Conservation (phyloP, 2,329 filamentous ascomycete species). For the Bipolaris zeicola region DNA sequence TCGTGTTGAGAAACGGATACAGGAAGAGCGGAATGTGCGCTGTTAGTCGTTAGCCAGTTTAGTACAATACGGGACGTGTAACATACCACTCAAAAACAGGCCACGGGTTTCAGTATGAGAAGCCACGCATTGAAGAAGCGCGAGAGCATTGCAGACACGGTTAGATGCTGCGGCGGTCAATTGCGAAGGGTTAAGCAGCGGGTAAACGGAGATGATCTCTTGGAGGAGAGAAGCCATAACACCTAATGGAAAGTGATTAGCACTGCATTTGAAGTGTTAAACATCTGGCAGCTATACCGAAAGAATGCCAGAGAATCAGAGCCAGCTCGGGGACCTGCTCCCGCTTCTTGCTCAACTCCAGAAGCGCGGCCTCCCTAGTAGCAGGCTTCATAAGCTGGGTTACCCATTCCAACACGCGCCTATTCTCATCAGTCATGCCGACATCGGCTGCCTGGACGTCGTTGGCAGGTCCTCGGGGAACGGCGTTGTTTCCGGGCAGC, state of each 20-base stretch:
- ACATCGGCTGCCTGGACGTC: slow-evolving; percentile 47
- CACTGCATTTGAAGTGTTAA: neutral
- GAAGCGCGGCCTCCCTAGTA: slow-evolving; percentile 84
- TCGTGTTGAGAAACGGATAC: slow-evolving; percentile 98
- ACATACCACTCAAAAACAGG: slow-evolving; percentile 84
- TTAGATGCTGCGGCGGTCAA: slow-evolving; percentile 97
- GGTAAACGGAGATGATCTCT: slow-evolving; percentile 99
- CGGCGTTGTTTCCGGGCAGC: slow-evolving; percentile 42
- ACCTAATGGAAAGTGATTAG: slow-evolving; percentile 59
- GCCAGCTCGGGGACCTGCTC: slow-evolving; percentile 97
- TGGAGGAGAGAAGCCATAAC: slow-evolving; percentile 98
- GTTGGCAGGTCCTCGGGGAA: slow-evolving; percentile 47
- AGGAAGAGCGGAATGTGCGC: slow-evolving; percentile 97
- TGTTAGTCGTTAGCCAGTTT: slow-evolving; percentile 48
- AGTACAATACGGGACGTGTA: neutral
- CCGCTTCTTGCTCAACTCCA: slow-evolving; percentile 97
- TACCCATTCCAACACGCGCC: slow-evolving; percentile 89
- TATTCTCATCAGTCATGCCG: slow-evolving; percentile 83
- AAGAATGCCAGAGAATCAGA: slow-evolving; percentile 97
- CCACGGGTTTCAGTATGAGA: slow-evolving; percentile 96
- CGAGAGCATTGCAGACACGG: slow-evolving; percentile 94
- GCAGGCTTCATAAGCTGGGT: slow-evolving; percentile 87
- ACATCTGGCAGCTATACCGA: slow-evolving; percentile 64
- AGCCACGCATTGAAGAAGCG: slow-evolving; percentile 93
- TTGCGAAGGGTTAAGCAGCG: slow-evolving; percentile 93